These are phyloP conservation scores for Kandelia obovata DNA, from an alignment of 345 rosid genomes.

Conservation along the genomic window DNA sequence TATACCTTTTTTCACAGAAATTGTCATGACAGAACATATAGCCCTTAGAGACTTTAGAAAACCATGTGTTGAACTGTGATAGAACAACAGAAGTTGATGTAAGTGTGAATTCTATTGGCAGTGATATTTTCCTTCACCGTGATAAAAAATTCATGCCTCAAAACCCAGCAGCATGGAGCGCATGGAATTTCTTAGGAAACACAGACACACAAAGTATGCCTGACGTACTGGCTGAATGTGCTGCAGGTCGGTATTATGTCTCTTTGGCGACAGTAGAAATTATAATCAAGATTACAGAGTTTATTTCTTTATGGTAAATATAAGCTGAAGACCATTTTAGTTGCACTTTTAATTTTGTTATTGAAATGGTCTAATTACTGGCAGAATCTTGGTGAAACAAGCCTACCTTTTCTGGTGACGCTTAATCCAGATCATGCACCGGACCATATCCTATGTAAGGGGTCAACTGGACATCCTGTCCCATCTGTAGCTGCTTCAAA, in stretches of 20 bases:
- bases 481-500: conserved; percentile 83
- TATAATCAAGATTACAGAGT: neutral
- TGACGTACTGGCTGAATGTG: conserved; percentile 92
- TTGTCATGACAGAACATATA: too few species aligned
- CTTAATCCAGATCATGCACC: conserved; percentile 70
- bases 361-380: conserved; percentile 16
- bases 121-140: conserved; percentile 73
- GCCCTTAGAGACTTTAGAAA: too few species aligned
- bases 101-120: conserved; percentile 30
- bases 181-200: conserved; percentile 93
- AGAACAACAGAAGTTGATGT: neutral
- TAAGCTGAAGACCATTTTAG: neutral
- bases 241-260: conserved; percentile 63
- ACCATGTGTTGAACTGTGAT: neutral
- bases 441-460: conserved; percentile 59
- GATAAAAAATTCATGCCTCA: conserved; percentile 77
- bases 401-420: conserved; percentile 67
- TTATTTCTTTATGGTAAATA: neutral
- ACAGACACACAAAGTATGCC: conserved; percentile 55
- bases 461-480: conserved; percentile 86
- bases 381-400: conserved; percentile 75
- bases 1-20: too few species aligned
- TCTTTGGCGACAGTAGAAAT: neutral
- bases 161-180: conserved; percentile 83
- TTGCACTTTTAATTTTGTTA: neutral